Base-by-base conservation (phyloP, 73 alveolate species). In the Paramecium sonneborni region DNA sequence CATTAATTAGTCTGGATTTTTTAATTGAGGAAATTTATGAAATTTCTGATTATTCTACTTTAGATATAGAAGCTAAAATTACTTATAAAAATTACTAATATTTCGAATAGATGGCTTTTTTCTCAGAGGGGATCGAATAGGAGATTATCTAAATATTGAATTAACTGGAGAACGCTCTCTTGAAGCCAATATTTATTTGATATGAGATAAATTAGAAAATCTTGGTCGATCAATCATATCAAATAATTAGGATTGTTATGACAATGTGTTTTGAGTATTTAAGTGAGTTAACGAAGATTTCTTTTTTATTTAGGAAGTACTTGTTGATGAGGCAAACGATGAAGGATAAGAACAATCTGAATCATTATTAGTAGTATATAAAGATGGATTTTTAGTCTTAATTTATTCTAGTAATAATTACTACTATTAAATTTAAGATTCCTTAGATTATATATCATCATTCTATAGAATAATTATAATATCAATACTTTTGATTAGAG, bases 291-390 rank as follows among this genome's bases (percentile, higher is more conserved):
- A 12, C 6, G 87, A 74, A 6, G 87, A 39, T 39, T 74, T 74
- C 44, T 74, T 74, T 39, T 74, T 74, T n/a, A 74, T 74, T 39
- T 74, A 74, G 12, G 87, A 74, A 37, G 87, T 74, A 39, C 87
- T 74, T 21, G 87, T 74, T 35, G 87, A 74, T 74, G 87, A 74
- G 7, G 87, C 87, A 74, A 74, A 74, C 5, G 87, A 74, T 74
- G 87, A 74, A 12, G 87, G 87, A 15, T 74, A 74, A 5, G 87
- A 74, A 6, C 84, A 62, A 20, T 74, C 87, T 4, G 87, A 74
- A 3, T 74, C 87, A 62, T 62, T 62, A 37, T 74, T 74, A 6
- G 87, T 74, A 7, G 87, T 39, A 37, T 74, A 74, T 6, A 74
- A 18, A 8, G 87, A 74, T 35, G 87, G 87, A 74, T 74, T 74